A percentile compares a stretch with the other conserved stretches of the same genome.
Evolutionary conservation across 257 asterid species (phyloP).

Genomic region (Ballota nigra): DNA sequence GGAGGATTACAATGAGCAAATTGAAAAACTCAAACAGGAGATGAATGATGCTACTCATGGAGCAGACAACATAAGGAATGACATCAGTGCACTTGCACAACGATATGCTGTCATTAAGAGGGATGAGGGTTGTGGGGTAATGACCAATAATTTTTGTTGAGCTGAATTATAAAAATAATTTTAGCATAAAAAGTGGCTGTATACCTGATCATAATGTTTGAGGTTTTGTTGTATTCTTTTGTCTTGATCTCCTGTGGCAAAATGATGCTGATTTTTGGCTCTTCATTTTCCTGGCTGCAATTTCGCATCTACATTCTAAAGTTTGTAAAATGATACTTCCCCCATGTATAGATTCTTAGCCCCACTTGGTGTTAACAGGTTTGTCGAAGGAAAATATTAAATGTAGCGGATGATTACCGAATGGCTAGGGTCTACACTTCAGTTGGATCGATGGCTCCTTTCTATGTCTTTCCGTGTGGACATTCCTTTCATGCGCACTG

Average conservation of each 20-base stretch:
- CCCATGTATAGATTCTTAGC: conserved; percentile 20
- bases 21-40: conserved; percentile 94
- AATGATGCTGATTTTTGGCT: background rate
- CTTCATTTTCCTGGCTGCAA: background rate
- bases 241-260: background rate
- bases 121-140: conserved; percentile 98
- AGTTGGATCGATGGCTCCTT: conserved; percentile 91
- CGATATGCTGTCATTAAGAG: conserved; percentile 81
- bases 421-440: conserved; percentile 67
- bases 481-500: conserved; percentile 94
- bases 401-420: conserved; percentile 59
- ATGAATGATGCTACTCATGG: conserved; percentile 98
- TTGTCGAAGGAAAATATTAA: conserved; percentile 74
- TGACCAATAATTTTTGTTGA: conserved; percentile 23
- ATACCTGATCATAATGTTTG: conserved; percentile 8
- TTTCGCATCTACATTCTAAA: conserved; percentile 9
- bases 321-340: conserved; percentile 16
- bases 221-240: background rate
- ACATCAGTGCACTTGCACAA: conserved; percentile 89
- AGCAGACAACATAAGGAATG: conserved; percentile 95
- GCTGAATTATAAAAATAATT: background rate
- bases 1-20: conserved; percentile 96
- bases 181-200: conserved; percentile 2
- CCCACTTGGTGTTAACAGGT: conserved; percentile 51
- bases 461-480: conserved; percentile 96